phyloP scores from a whole-genome alignment of 768 basidiomycete genomes.

The Agrocybe praecox region DNA sequence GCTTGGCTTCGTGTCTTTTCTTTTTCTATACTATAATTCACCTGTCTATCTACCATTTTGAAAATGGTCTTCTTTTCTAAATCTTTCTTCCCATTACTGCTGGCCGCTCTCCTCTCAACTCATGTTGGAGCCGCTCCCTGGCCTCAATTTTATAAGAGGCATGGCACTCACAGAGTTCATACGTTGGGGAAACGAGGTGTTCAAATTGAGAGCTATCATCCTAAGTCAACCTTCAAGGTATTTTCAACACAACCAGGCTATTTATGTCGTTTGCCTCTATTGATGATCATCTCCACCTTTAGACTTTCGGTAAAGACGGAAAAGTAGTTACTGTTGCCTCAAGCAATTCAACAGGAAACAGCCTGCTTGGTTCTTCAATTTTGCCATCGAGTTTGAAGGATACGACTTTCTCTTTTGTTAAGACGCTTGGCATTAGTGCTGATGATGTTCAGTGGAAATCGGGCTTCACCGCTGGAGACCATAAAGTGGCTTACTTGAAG shows the following conservation, averaged over 20 bases:
- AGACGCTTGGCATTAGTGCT: constrained; percentile 12
- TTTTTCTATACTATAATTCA: constrained; percentile 9
- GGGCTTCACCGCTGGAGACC: constrained; percentile 16
- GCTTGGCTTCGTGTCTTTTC: constrained; percentile 13
- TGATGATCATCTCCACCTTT: background rate
- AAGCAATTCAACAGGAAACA: background rate
- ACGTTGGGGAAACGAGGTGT: constrained; percentile 25
- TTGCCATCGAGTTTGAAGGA: constrained; percentile 4
- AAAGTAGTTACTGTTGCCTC: background rate
- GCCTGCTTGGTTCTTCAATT: constrained; percentile 1
- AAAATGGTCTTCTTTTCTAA: constrained; percentile 29
- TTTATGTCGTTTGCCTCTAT: background rate
- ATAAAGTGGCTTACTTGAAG: constrained; percentile 24
- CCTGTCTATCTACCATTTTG: constrained; percentile 18
- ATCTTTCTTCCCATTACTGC: constrained; percentile 25
- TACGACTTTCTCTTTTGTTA: constrained; percentile 17
- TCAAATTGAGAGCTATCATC: constrained; percentile 21
- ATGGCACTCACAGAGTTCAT: constrained; percentile 31
- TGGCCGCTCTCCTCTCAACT: constrained; percentile 24
- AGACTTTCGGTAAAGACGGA: constrained; percentile 11
- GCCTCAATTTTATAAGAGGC: constrained; percentile 26
- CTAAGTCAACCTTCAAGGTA: constrained; percentile 23
- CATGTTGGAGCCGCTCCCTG: constrained; percentile 31
- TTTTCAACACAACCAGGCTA: background rate
- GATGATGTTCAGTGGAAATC: constrained; percentile 16